Percentiles rank a stretch among this genome's conserved stretches.
These are phyloP conservation scores for Cardamine occulta DNA, from an alignment of 345 rosid species.

Conservation along the genomic window DNA sequence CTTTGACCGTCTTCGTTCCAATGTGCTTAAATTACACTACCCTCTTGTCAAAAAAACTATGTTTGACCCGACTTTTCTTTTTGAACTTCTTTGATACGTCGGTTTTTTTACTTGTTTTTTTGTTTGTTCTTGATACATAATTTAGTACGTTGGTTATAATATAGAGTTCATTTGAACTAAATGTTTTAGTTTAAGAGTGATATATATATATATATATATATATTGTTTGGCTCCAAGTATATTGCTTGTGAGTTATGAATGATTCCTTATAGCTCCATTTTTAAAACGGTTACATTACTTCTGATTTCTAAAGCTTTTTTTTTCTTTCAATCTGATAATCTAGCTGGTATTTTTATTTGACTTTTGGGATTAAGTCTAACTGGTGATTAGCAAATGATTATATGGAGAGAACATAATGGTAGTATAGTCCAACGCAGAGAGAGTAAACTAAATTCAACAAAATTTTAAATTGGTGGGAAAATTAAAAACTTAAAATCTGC, in stretches of 20 bases:
- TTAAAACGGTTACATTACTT: neutral
- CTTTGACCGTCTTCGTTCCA: constrained; percentile 35
- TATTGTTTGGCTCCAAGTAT: neutral
- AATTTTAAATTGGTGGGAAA: neutral
- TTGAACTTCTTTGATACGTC: constrained; percentile 14
- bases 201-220: too few relatives aligned
- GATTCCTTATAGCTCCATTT: too few relatives aligned
- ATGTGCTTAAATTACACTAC: neutral
- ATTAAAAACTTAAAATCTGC: neutral
- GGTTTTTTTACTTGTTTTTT: too few relatives aligned
- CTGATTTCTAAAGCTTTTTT: neutral
- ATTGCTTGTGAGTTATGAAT: neutral
- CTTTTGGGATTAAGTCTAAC: too few relatives aligned
- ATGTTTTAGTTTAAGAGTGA: neutral
- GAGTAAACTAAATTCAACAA: neutral
- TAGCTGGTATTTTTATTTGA: too few relatives aligned
- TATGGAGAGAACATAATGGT: neutral
- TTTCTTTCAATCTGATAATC: neutral
- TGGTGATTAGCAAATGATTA: neutral
- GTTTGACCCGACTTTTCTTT: constrained; percentile 29
- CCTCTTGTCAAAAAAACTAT: constrained; percentile 30
- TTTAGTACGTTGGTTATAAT: neutral
- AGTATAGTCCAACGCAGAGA: neutral
- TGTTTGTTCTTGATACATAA: neutral
- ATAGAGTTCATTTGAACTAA: too few relatives aligned